Evolutionary conservation across 192 early-diverging fungal species (phyloP), one percentile per base, ranked within the genome.

Genomic region (Coemansia biformis): DNA sequence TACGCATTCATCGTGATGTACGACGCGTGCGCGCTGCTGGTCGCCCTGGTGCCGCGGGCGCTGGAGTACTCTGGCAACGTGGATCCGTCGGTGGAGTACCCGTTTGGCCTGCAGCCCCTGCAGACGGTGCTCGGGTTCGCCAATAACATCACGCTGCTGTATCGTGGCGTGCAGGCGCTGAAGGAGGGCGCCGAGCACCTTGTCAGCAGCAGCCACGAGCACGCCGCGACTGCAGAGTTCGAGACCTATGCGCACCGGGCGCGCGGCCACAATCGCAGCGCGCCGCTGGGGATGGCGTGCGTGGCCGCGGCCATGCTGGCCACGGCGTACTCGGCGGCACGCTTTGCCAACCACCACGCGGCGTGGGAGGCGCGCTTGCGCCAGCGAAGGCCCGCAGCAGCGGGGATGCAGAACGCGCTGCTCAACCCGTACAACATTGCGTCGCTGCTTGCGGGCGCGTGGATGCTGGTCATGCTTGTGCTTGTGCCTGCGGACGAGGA

Each of bases 171-270:
- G 29, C 68, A 72, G 45, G 57, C 68, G 23, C 45, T 72, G 13
- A 64, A 60, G 46, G 68, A 72, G 24, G 68, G 68, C 7, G 28
- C 57, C 28, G 68, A 72, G 57, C 61, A 72, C 45, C 30, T 72
- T 0, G 46, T 43, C 17, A 54, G 46, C 5, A 52, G 48, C 31
- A 51, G 60, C 32, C 52, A 55, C 3, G 44, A 43, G 29, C 51
- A 55, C 43, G 39, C 24, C 24, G 24, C 24, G 2, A 6, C 3
- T 6, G 38, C 14, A 0, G 67, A 71, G 59, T 63, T 71, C 43
- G 67, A 63, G 39, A 59, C 56, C 3, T 63, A 71, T 37, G 54
- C 52, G 26, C 51, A 45, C 18, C 19, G 38, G 12, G 16, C 47
- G 11, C 34, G 15, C 1, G 53, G 52, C 11, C 52, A 60, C 44